These are phyloP conservation scores for Trametes pubescens DNA, from an alignment of 1,284 basidiomycete species.

Conservation along the genomic window DNA sequence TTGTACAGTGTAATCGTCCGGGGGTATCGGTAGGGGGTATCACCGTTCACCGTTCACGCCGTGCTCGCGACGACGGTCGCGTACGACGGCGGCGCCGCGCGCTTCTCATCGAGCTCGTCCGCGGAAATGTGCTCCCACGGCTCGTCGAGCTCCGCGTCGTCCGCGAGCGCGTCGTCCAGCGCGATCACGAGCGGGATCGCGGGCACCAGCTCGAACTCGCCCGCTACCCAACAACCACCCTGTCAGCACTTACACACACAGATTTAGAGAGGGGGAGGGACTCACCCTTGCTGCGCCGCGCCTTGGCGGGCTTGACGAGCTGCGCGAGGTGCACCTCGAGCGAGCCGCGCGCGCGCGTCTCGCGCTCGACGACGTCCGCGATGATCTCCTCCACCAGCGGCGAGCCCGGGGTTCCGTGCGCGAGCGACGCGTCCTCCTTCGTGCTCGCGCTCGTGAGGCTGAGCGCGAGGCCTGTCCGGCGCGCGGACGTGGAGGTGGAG, in stretches of 20 bases:
- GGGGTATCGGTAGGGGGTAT: constrained; percentile 4
- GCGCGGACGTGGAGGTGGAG: constrained; percentile 11
- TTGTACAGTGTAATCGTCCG: not conserved
- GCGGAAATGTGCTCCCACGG: constrained; percentile 63
- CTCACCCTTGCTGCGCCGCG: constrained; percentile 51
- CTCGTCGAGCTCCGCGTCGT: constrained; percentile 51
- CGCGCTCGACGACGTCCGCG: constrained; percentile 34
- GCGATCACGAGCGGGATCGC: constrained; percentile 60
- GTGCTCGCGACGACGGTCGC: constrained; percentile 48
- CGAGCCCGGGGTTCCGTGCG: not conserved
- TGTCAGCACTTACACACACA: constrained; percentile 2
- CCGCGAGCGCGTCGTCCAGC: constrained; percentile 54
- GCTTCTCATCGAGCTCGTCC: constrained; percentile 48
- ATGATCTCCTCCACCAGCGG: constrained; percentile 29
- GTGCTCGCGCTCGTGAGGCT: constrained; percentile 4
- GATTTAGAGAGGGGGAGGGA: not conserved
- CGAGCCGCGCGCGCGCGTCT: constrained; percentile 25
- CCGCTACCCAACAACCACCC: constrained; percentile 30
- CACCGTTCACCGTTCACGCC: constrained; percentile 16
- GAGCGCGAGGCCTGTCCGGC: not conserved
- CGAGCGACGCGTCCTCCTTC: constrained; percentile 13
- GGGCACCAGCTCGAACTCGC: constrained; percentile 63
- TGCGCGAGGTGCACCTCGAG: constrained; percentile 54
- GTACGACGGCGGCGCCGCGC: constrained; percentile 46
- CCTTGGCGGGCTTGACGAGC: constrained; percentile 51